phyloP scores from a whole-genome alignment of 2,329 filamentous ascomycete genomes.

The Pyrenophora graminea region DNA sequence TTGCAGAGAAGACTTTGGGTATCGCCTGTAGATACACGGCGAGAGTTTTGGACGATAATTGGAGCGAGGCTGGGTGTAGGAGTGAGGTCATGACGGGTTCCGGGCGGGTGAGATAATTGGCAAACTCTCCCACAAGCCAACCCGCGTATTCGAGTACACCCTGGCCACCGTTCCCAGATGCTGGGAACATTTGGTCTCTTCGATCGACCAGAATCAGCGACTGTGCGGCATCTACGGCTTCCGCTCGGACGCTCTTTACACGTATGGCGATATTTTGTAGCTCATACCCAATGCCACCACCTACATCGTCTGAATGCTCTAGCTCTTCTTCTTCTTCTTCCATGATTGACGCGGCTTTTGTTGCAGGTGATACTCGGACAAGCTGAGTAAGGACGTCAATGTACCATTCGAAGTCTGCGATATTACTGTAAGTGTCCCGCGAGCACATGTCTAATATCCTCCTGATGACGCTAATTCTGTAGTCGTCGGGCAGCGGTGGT shows the following conservation, averaged over 20 bases:
- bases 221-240: slow-evolving; percentile 83
- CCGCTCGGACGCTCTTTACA: slow-evolving; percentile 78
- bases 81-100: slow-evolving; percentile 75
- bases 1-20: slow-evolving; percentile 78
- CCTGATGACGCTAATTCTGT: slow-evolving; percentile 78
- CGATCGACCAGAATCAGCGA: slow-evolving; percentile 68
- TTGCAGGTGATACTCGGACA: slow-evolving; percentile 68
- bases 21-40: slow-evolving; percentile 80
- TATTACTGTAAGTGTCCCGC: slow-evolving; percentile 80
- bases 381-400: slow-evolving; percentile 87
- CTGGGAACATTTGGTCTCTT: slow-evolving; percentile 61
- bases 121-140: slow-evolving; percentile 90
- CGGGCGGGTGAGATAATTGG: slow-evolving; percentile 69
- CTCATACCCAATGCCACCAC: slow-evolving; percentile 78
- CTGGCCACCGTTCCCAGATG: slow-evolving; percentile 55
- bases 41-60: slow-evolving; percentile 67
- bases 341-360: slow-evolving; percentile 30
- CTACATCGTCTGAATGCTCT: slow-evolving; percentile 52
- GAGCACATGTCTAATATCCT: slow-evolving; percentile 89
- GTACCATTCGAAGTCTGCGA: slow-evolving; percentile 97
- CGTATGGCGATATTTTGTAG: slow-evolving; percentile 89
- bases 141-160: slow-evolving; percentile 75
- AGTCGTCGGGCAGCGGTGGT: slow-evolving; percentile 79
- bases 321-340: slow-evolving; percentile 37
- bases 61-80: slow-evolving; percentile 67